These are phyloP conservation scores for Paramecium octaurelia DNA, from an alignment of 73 alveolate species.

Conservation along the genomic window DNA sequence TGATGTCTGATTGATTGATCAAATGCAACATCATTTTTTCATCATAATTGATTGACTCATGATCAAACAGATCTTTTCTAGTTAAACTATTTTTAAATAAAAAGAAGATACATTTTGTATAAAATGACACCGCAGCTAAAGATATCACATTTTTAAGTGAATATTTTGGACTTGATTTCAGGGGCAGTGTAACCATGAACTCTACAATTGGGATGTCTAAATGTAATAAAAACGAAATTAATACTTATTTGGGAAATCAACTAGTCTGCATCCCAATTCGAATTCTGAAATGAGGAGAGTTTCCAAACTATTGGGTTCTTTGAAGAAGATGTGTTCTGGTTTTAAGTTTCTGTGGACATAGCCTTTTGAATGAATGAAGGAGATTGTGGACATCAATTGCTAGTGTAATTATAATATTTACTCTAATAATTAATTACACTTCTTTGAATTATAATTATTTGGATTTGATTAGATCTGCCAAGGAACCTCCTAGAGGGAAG, in stretches of 20 bases:
- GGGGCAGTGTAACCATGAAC: constrained; percentile 76
- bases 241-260: background rate
- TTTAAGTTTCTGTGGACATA: background rate
- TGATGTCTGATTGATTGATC: background rate
- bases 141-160: background rate
- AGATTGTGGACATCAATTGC: background rate
- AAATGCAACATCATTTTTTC: background rate
- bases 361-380: background rate
- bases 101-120: background rate
- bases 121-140: constrained; percentile 54
- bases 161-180: constrained; percentile 49
- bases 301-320: background rate
- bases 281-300: background rate
- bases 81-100: background rate
- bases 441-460: background rate
- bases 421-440: background rate
- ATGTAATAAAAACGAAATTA: background rate
- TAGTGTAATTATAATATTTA: background rate
- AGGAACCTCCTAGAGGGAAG: background rate
- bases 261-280: background rate
- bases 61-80: background rate
- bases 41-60: background rate
- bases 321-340: background rate
- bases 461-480: background rate
- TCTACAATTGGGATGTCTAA: constrained; percentile 54